Evolutionary conservation across 1,284 basidiomycete species (phyloP).

Genomic region (Schizophyllum commune): DNA sequence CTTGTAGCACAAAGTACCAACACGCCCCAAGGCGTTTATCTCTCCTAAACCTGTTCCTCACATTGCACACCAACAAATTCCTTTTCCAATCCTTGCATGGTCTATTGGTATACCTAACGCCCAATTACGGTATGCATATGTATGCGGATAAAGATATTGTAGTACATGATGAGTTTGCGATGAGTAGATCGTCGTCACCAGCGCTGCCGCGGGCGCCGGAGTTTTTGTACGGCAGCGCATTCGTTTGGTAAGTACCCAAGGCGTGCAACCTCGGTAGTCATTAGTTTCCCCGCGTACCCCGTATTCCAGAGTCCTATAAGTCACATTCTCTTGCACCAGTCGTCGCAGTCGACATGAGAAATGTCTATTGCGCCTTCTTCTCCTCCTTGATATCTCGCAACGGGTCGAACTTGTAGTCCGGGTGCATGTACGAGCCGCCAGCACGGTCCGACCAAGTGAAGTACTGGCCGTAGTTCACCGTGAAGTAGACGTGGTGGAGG

Average conservation of each 20-base stretch:
- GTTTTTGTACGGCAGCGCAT: background rate
- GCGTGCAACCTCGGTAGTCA: no score
- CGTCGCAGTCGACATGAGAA: background rate
- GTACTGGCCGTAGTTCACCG: constrained; percentile 96
- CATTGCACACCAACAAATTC: no score
- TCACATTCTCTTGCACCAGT: no score
- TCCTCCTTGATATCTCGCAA: constrained; percentile 54
- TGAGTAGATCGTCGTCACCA: background rate
- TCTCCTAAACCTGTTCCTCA: no score
- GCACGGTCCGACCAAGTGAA: constrained; percentile 92
- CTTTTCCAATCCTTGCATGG: background rate
- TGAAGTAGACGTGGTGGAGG: constrained; percentile 93
- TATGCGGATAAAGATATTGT: background rate
- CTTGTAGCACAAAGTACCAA: no score
- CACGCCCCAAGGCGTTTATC: no score
- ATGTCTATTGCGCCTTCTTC: background rate
- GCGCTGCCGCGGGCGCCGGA: background rate
- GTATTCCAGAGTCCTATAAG: no score
- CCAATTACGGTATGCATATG: background rate
- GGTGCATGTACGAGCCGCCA: constrained; percentile 84
- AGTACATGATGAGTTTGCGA: background rate
- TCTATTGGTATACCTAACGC: background rate
- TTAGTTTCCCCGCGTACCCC: no score
- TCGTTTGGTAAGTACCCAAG: background rate
- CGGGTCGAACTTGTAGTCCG: constrained; percentile 80